These are phyloP conservation scores for Primulina huaijiensis DNA, from an alignment of 257 asterid genomes.

Conservation along the genomic window DNA sequence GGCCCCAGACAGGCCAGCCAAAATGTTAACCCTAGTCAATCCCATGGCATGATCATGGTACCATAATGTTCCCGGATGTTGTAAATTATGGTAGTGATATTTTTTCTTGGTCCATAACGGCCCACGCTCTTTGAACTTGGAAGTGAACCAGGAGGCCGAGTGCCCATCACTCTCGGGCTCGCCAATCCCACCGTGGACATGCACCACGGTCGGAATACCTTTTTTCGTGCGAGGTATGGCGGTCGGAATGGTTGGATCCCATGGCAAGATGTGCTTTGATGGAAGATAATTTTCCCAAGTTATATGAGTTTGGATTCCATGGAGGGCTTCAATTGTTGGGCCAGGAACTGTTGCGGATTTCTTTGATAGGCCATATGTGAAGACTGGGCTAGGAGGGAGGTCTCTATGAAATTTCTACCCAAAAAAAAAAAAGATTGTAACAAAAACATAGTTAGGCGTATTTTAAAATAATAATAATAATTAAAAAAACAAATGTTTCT, in stretches of 20 bases:
- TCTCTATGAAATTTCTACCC: slow-evolving; percentile 82
- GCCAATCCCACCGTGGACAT: slow-evolving; percentile 78
- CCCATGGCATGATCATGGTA: slow-evolving; percentile 97
- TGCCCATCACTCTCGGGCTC: slow-evolving; percentile 76
- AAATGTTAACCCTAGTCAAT: slow-evolving; percentile 74
- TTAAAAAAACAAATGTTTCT: too few species aligned
- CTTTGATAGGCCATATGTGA: slow-evolving; percentile 62
- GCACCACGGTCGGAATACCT: slow-evolving; percentile 86
- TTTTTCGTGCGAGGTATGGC: slow-evolving; percentile 40
- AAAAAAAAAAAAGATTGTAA: too few species aligned
- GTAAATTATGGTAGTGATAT: slow-evolving; percentile 60
- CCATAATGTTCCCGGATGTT: slow-evolving; percentile 88
- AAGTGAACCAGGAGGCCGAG: slow-evolving; percentile 65
- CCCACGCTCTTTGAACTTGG: slow-evolving; percentile 48
- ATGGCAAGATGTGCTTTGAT: slow-evolving; percentile 71
- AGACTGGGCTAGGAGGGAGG: slow-evolving; percentile 62
- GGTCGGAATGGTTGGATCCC: slow-evolving; percentile 82
- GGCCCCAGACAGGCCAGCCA: slow-evolving; percentile 80
- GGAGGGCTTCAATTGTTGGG: slow-evolving; percentile 80
- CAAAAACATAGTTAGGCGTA: too few species aligned
- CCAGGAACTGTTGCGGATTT: slow-evolving; percentile 72
- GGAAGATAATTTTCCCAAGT: slow-evolving; percentile 73
- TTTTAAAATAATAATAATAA: too few species aligned
- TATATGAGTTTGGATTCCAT: slow-evolving; percentile 48
- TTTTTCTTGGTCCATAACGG: slow-evolving; percentile 51